Evolutionary conservation across 108 stramenopile genomes (phyloP), one percentile per base, ranked within the genome.

Genomic region (Hondaea fermentalgiana): DNA sequence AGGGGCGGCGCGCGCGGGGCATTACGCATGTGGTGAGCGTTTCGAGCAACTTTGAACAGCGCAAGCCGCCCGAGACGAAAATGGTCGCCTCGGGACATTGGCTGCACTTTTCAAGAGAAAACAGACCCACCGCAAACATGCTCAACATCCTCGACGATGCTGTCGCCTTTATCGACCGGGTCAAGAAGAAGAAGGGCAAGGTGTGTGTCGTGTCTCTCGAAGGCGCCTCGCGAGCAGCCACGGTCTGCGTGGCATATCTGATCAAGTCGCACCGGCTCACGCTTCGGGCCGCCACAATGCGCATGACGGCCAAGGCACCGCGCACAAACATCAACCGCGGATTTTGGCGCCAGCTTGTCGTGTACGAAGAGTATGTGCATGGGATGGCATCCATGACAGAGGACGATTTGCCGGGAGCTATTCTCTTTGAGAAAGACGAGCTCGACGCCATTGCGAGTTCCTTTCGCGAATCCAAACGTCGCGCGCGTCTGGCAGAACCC

Each of bases 361-460:
- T 53, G n/a, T 83, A 53, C 76, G 76, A 83, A 23, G 51, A 47
- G 49, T 6, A 28, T 8, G 28, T 83, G 17, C 76, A 2, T 4
- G 76, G 76, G 51, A 53, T 1, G 43, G 12, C 49, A 2, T 83
- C 76, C 76, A 83, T 83, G 76, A 83, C 76, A 8, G 76, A 83
- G 76, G 76, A 83, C 0, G 76, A 83, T 12, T 23, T 83, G 12
- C 76, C 76, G 16, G 76, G 76, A 12, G 76, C 76, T 1, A 53
- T 83, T 53, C 76, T 83, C 4, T 83, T 83, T 83, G 76, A 83
- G 4, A 83, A 53, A 45, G 76, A 83, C 76, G 76, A 83, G 23
- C 76, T 83, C 49, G 76, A 83, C 6, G 49, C 49, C 45, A 83
- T 83, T 23, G 6, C 51, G 25, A 25, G 12, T 1, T 53, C 25